phyloP scores from a whole-genome alignment of 345 rosid genomes.

The Citrus sinensis region DVS_A1.0 CM039166.1:8684001-8684500 shows the following conservation, averaged over 20 bases:
- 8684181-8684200: constrained; percentile 2
- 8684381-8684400: constrained; percentile 90
- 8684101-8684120: constrained; percentile 53
- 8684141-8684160: constrained; percentile 97
- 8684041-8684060: constrained; percentile 93
- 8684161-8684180: constrained; percentile 34
- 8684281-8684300: background rate
- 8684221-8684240: background rate
- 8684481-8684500: background rate
- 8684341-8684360: constrained; percentile 96
- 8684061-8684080: constrained; percentile 94
- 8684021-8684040: constrained; percentile 95
- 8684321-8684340: constrained; percentile 20
- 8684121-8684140: constrained; percentile 89
- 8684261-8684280: background rate
- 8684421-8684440: constrained; percentile 16
- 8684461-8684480: background rate
- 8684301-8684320: constrained; percentile 5
- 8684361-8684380: constrained; percentile 93
- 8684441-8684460: constrained; percentile 9
- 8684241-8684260: background rate
- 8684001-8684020: constrained; percentile 27
- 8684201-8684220: background rate
- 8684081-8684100: constrained; percentile 40
- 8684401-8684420: constrained; percentile 69